Evolutionary conservation across 1,139 yeast genomes (phyloP), one percentile per base, ranked within the genome.

Genomic region (Geotrichum phurueaensis): DNA sequence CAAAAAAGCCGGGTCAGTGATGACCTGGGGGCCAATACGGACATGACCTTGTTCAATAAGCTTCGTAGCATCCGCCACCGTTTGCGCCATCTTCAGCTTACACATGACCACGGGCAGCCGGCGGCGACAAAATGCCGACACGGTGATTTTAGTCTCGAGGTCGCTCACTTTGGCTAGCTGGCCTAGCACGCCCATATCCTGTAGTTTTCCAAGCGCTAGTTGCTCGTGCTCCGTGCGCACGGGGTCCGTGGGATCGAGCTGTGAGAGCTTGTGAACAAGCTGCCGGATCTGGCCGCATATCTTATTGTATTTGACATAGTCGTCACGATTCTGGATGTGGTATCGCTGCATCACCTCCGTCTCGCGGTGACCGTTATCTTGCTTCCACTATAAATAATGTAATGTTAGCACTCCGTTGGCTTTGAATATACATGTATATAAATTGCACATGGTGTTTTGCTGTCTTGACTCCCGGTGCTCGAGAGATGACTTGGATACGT

Each of bases 1-100:
- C 68, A 95, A 79, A 73, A 87, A 94, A 0, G 99, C 97, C 2
- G 99, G 96, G 72, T 95, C 99, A 0, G 97, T 91, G 55, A 95
- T 85, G 43, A 94, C 87, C 70, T 91, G 89, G 10, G 98, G 99
- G 0, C 99, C 99, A 12, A 95, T 96, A 67, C 99, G 82, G 3
- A 95, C 96, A 71, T 95, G 98, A 2, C 99, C 99, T 73, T 94
- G 98, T 71, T 94, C 98, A 23, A 95, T 82, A 71, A 89, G 90
- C 56, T 89, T 89, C 23, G 92, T 89, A 0, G 98, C 99, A 73
- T 91, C 98, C 45, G 83, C 78, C 50, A 94, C 81, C 53, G 87
- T 87, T 70, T 92, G 94, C 0, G 97, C 95, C 99, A 95, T 95
- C 69, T 88, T 90, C 66, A 92, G 78, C 63, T 97, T 82, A 70